Percentiles rank a stretch among this genome's conserved stretches.
These are phyloP conservation scores for Metschnikowia lochheadii DNA, from an alignment of 805 yeast species.

Conservation along the genomic window DNA sequence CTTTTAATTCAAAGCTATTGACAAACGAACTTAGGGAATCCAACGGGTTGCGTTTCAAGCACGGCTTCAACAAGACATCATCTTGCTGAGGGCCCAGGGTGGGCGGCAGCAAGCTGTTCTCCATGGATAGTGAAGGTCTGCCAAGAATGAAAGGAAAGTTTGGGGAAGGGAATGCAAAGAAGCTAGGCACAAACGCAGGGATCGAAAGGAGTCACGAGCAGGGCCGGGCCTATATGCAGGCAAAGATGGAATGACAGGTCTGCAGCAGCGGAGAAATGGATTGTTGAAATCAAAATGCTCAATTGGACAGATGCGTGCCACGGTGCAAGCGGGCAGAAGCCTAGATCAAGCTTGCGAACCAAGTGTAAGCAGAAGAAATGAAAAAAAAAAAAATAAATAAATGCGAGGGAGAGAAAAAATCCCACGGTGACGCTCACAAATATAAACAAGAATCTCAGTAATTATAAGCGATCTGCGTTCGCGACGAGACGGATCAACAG, in stretches of 20 bases:
- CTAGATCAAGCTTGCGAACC: conserved; percentile 1
- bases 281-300: background rate
- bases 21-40: conserved; percentile 16
- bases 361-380: background rate
- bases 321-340: conserved; percentile 4
- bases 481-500: conserved; percentile 5
- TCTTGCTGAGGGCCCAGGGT: background rate
- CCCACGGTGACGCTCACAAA: conserved; percentile 4
- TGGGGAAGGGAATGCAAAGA: background rate
- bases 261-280: background rate
- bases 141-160: no score
- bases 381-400: background rate
- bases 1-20: conserved; percentile 15
- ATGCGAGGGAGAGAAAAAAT: background rate
- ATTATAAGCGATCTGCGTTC: conserved; percentile 5
- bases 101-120: background rate
- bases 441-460: conserved; percentile 1
- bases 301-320: background rate
- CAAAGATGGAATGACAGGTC: background rate
- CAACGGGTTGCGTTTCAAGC: conserved; percentile 10
- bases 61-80: background rate
- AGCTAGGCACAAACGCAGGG: conserved; percentile 2
- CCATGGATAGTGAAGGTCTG: background rate
- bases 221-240: background rate
- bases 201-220: background rate